Base-by-base conservation (phyloP, 2,329 filamentous ascomycete species). In the Atkinsonella texensis region DNA sequence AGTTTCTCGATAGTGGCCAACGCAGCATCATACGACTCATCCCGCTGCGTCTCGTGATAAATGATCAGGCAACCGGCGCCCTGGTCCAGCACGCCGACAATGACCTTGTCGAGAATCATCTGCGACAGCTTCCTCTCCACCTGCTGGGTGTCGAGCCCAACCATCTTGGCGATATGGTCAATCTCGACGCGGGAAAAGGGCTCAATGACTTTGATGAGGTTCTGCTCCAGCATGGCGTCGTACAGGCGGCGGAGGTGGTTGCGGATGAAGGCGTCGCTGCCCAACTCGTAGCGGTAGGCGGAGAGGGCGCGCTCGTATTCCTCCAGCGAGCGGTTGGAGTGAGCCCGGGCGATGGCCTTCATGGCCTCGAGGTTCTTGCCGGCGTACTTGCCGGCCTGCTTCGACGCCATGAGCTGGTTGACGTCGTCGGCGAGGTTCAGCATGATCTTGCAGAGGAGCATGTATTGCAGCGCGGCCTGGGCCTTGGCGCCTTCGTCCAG, bases 361-460 rank as follows among this genome's bases (percentile, higher is more conserved):
- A 98, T 98, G 53, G 93, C 93, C 70, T 98, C 93, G 57, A 98
- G 82, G 65, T 89, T 93, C 72, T 91, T 89, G 61, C 91, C 89
- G 33, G 90, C 90, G 66, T 98, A 97, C 71, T 94, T 93, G 65
- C 94, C 82, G 40, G 94, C 93, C 69, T 96, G 90, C 79, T 98
- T 98, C 51, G 89, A 94, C 32, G 86, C 82, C 82, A 98, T 89
- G 59, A 98, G 81, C 65, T 86, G 83, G 72, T 91, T 95, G 68
- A 98, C 91, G 68, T 98, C 94, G 74, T 97, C 90, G 58, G 83
- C 89, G 41, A 94, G 78, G 72, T 98, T 98, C 60, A 98, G 79
- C 94, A 98, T 98, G 69, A 98, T 93, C 76, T 98, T 98, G 83
- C 93, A 97, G 38, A 98, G 83, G 51, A 98, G 81, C 93, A 98